These are phyloP conservation scores for Alternaria dauci DNA, from an alignment of 2,329 filamentous ascomycete species.

Conservation along the genomic window DNA sequence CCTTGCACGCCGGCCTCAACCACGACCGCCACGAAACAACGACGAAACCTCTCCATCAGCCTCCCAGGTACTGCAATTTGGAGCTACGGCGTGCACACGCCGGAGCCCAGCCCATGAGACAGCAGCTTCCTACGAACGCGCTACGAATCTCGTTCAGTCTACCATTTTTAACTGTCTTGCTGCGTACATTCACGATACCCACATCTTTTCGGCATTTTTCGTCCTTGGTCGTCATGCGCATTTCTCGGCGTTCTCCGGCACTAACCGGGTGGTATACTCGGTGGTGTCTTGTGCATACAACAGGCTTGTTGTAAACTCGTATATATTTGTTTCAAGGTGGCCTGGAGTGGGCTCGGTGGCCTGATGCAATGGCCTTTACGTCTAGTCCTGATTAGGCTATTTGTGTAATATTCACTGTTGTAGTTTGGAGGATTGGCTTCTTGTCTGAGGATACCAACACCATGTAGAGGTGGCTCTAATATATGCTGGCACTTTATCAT, in stretches of 20 bases:
- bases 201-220: conserved; percentile 17
- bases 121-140: background rate
- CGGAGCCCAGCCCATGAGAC: conserved; percentile 50
- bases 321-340: conserved; percentile 4
- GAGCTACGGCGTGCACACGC: conserved; percentile 48
- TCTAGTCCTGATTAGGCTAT: conserved; percentile 12
- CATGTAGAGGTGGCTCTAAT: background rate
- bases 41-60: conserved; percentile 36
- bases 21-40: conserved; percentile 15
- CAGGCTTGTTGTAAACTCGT: conserved; percentile 9
- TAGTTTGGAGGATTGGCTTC: conserved; percentile 1
- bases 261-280: background rate
- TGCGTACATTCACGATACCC: conserved; percentile 30
- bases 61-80: conserved; percentile 43
- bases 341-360: conserved; percentile 1
- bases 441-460: background rate
- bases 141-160: conserved; percentile 13
- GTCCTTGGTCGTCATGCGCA: conserved; percentile 5
- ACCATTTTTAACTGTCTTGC: conserved; percentile 12
- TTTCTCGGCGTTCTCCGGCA: conserved; percentile 17
- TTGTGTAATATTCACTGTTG: conserved; percentile 21
- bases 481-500: background rate
- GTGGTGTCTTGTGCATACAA: background rate
- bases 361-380: conserved; percentile 3
- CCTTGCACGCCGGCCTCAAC: conserved; percentile 6